phyloP scores from a whole-genome alignment of 148 eudicot genomes.

The Dianthus caryophyllus region DNA sequence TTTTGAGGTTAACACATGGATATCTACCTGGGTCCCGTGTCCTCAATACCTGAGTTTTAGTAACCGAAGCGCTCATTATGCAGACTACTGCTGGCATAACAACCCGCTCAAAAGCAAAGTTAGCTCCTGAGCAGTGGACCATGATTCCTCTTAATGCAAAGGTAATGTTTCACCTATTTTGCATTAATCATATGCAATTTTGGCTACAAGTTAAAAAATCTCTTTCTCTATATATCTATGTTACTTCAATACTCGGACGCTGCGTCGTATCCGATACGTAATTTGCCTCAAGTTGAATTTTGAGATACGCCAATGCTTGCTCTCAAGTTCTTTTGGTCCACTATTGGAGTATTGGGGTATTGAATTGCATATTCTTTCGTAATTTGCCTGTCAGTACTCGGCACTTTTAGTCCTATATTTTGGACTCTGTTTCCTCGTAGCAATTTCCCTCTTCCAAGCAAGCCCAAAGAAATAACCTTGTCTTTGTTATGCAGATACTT shows the following conservation, averaged over 20 bases:
- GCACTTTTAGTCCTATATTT: too few species aligned
- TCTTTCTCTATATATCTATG: background rate
- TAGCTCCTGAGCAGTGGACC: conserved; percentile 87
- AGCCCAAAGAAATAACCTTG: background rate
- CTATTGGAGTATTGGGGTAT: background rate
- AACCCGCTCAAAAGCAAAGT: conserved; percentile 89
- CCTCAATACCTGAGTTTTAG: too few species aligned
- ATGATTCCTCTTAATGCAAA: conserved; percentile 66
- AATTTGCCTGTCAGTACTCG: background rate
- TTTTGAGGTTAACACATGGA: too few species aligned
- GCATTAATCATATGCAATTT: background rate
- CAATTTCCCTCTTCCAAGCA: too few species aligned
- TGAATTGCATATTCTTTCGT: background rate
- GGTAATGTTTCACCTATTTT: conserved; percentile 33
- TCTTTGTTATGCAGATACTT: conserved; percentile 48
- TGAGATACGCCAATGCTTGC: background rate
- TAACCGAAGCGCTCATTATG: conserved; percentile 28
- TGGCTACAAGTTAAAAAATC: background rate
- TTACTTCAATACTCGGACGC: too few species aligned
- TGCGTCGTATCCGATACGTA: too few species aligned
- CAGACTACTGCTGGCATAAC: conserved; percentile 82
- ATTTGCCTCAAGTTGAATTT: too few species aligned
- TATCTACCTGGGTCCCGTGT: too few species aligned
- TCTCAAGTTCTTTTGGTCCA: conserved; percentile 3
- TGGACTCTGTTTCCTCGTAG: too few species aligned